Conservation (phyloP, 192 early-diverging fungal genomes). For the Martensiomyces pterosporus region DNA sequence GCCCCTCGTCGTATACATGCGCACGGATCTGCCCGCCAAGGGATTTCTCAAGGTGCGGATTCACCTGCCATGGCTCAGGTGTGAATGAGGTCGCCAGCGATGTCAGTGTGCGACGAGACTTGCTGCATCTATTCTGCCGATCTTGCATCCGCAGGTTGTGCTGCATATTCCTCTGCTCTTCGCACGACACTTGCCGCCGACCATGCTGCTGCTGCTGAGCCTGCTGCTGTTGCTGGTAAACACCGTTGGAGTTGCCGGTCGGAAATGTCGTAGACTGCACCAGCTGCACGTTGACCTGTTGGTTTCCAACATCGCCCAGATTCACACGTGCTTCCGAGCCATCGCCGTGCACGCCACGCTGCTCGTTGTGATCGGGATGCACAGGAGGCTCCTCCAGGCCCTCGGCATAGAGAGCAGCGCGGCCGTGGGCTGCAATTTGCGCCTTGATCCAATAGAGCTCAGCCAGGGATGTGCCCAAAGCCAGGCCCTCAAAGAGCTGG, state of each 20-base stretch:
- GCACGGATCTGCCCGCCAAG: slow-evolving; percentile 1
- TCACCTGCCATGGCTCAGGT: slow-evolving; percentile 47
- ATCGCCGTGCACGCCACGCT: no score
- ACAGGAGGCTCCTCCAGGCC: neutral
- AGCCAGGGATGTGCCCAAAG: slow-evolving; percentile 65
- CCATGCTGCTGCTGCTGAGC: no score
- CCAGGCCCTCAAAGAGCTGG: slow-evolving; percentile 75
- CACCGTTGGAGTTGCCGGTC: no score
- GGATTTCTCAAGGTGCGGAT: slow-evolving; percentile 32
- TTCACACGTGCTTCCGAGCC: neutral
- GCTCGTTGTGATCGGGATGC: no score
- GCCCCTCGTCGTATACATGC: no score
- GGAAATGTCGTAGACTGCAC: slow-evolving; percentile 5
- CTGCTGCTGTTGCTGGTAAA: no score
- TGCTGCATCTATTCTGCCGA: slow-evolving; percentile 11
- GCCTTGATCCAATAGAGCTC: slow-evolving; percentile 53
- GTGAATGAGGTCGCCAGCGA: slow-evolving; percentile 45
- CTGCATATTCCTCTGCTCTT: no score
- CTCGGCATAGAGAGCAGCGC: neutral
- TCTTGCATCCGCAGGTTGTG: slow-evolving; percentile 3
- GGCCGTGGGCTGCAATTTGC: slow-evolving; percentile 12
- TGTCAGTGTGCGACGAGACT: slow-evolving; percentile 32
- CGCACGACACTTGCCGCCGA: no score
- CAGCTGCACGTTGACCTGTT: slow-evolving; percentile 3
- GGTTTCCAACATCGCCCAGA: neutral